Percentiles rank a stretch among this genome's conserved stretches.
These are phyloP conservation scores for Cutaneotrichosporon mucoides DNA, from an alignment of 1,284 basidiomycete species.

Conservation along the genomic window DNA sequence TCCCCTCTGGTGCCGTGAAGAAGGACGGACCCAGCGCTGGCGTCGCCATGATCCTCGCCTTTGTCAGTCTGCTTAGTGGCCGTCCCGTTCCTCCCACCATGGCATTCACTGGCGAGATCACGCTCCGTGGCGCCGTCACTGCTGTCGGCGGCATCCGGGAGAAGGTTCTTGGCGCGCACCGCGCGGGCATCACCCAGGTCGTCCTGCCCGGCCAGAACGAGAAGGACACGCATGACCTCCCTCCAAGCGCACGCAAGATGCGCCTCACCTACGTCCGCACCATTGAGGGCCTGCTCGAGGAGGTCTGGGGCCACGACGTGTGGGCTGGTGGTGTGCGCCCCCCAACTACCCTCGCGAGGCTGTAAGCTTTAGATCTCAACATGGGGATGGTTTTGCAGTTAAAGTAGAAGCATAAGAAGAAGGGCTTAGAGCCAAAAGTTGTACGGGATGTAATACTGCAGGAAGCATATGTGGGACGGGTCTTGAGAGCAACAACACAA, in stretches of 20 bases:
- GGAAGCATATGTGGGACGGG: too few species aligned
- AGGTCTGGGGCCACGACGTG: constrained; percentile 34
- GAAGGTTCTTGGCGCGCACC: constrained; percentile 87
- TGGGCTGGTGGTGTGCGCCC: constrained; percentile 4
- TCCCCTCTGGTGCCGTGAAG: constrained; percentile 90
- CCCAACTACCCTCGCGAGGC: not conserved
- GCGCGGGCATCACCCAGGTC: constrained; percentile 75
- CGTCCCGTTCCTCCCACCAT: constrained; percentile 73
- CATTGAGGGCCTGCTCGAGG: constrained; percentile 35
- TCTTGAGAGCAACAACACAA: too few species aligned
- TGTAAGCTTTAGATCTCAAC: not conserved
- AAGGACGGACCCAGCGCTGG: constrained; percentile 97
- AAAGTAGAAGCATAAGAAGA: not conserved
- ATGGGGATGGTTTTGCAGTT: not conserved
- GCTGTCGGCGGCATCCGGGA: constrained; percentile 90
- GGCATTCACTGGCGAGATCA: constrained; percentile 92
- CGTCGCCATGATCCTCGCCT: constrained; percentile 80
- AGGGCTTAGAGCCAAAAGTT: not conserved
- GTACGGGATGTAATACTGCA: not conserved
- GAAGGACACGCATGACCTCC: constrained; percentile 86
- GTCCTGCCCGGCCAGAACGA: constrained; percentile 77
- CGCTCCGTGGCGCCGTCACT: constrained; percentile 81
- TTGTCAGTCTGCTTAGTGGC: constrained; percentile 80
- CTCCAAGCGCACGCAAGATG: constrained; percentile 82
- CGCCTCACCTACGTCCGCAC: constrained; percentile 61